phyloP scores from a whole-genome alignment of 2,329 filamentous ascomycete genomes.

The Ceratocystis colombiana region DNA sequence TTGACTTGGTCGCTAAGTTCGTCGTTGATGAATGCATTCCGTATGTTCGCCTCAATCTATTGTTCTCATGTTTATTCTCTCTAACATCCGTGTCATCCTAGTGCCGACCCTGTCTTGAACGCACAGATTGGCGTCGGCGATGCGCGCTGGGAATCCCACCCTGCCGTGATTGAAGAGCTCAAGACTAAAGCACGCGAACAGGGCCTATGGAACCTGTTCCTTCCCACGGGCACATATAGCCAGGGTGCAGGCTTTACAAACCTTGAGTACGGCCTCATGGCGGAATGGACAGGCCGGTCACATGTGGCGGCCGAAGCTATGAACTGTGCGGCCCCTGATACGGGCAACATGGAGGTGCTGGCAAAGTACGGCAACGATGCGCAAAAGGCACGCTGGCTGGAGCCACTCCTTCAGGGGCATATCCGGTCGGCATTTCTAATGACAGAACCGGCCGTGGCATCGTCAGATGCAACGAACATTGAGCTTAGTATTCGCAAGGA shows the following conservation, averaged over 20 bases:
- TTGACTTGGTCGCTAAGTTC: conserved; percentile 87
- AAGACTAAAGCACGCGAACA: conserved; percentile 73
- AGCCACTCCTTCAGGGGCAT: conserved; percentile 69
- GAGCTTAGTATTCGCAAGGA: conserved; percentile 71
- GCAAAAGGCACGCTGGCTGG: conserved; percentile 77
- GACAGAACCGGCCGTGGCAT: conserved; percentile 84
- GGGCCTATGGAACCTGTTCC: conserved; percentile 96
- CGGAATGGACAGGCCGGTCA: conserved; percentile 86
- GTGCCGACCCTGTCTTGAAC: conserved; percentile 67
- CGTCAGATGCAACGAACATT: conserved; percentile 88
- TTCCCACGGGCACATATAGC: conserved; percentile 89
- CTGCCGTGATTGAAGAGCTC: conserved; percentile 73
- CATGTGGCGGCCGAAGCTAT: conserved; percentile 72
- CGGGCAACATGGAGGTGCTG: conserved; percentile 90
- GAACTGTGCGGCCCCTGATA: conserved; percentile 86
- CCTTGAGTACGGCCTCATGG: conserved; percentile 95
- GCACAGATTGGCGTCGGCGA: conserved; percentile 70
- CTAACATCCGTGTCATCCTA: conserved; percentile 29
- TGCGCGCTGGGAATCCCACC: conserved; percentile 69
- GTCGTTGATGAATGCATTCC: conserved; percentile 92
- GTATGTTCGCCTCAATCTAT: conserved; percentile 36
- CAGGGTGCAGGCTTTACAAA: conserved; percentile 92
- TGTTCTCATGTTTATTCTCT: not conserved
- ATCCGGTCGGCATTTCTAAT: conserved; percentile 87
- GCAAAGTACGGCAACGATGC: conserved; percentile 81